These are phyloP conservation scores for Nepenthes mirabilis DNA, from an alignment of 148 eudicot species.

Conservation along the genomic window DNA sequence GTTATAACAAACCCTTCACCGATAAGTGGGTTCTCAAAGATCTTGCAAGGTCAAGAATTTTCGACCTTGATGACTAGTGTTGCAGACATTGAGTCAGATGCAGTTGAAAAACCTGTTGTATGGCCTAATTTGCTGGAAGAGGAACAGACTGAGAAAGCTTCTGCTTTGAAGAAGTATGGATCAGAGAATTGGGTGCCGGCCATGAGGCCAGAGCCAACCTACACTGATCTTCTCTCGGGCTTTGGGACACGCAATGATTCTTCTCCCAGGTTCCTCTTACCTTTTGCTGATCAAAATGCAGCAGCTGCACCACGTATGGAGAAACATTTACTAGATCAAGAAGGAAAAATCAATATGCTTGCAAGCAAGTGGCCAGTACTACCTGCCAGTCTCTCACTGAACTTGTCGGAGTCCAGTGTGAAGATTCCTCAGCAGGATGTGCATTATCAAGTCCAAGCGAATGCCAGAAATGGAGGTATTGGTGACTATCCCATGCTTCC, in stretches of 20 bases:
- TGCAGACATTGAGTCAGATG: conserved; percentile 62
- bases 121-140: conserved; percentile 48
- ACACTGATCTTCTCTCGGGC: conserved; percentile 67
- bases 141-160: conserved; percentile 34
- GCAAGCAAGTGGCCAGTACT: conserved; percentile 40
- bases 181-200: conserved; percentile 47
- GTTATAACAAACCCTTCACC: conserved; percentile 50
- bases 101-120: conserved; percentile 40
- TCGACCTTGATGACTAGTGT: conserved; percentile 53
- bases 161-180: conserved; percentile 41
- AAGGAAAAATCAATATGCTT: conserved; percentile 36
- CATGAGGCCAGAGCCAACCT: conserved; percentile 50
- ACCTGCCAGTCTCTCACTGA: conserved; percentile 54
- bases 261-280: conserved; percentile 29
- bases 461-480: conserved; percentile 42
- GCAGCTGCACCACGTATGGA: conserved; percentile 21
- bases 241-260: conserved; percentile 43
- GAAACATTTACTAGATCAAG: conserved; percentile 34
- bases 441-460: conserved; percentile 39
- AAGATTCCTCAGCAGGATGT: conserved; percentile 30
- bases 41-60: conserved; percentile 90
- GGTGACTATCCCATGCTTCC: conserved; percentile 27
- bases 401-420: conserved; percentile 47
- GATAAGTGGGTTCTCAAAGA: conserved; percentile 52
- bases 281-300: conserved; percentile 24